These are phyloP conservation scores for Coriaria nepalensis DNA, from an alignment of 306 rosid species.

Conservation along the genomic window DNA sequence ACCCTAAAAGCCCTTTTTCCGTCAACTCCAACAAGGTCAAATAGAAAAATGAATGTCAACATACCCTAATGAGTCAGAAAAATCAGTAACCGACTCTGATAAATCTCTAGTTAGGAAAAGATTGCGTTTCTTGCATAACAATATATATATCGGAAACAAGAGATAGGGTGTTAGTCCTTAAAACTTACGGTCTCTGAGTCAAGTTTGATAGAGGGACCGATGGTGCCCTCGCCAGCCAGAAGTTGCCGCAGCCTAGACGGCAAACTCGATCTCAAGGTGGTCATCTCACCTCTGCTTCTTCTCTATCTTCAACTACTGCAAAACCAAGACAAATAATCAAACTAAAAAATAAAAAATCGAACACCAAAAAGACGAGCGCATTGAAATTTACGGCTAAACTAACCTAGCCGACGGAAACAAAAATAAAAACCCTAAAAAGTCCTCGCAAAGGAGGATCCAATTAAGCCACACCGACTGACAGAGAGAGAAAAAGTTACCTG, in stretches of 20 bases:
- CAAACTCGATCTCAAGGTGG: slow-evolving; percentile 78
- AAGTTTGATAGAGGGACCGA: slow-evolving; percentile 72
- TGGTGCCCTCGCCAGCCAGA: slow-evolving; percentile 66
- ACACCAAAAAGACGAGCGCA: background rate
- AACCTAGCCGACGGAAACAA: slow-evolving; percentile 7
- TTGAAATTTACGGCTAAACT: slow-evolving; percentile 6
- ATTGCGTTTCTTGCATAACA: background rate
- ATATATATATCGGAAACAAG: background rate
- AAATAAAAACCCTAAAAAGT: slow-evolving; percentile 5
- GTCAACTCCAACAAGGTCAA: too few relatives aligned
- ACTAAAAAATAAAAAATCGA: background rate
- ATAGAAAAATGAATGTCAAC: too few relatives aligned
- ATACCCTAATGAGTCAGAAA: too few relatives aligned
- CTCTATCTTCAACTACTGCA: slow-evolving; percentile 47
- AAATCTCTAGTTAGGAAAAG: too few relatives aligned
- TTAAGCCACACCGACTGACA: slow-evolving; percentile 4
- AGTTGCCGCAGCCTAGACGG: slow-evolving; percentile 95
- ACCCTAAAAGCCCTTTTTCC: too few relatives aligned
- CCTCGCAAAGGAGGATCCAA: background rate
- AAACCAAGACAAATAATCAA: background rate
- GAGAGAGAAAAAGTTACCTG: slow-evolving; percentile 24
- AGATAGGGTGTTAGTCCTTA: background rate
- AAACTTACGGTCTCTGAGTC: slow-evolving; percentile 81
- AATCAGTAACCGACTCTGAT: too few relatives aligned
- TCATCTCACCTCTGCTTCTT: slow-evolving; percentile 73